Base-by-base conservation (phyloP, 495 filamentous ascomycete species). In the Rhypophila decipiens region DNA sequence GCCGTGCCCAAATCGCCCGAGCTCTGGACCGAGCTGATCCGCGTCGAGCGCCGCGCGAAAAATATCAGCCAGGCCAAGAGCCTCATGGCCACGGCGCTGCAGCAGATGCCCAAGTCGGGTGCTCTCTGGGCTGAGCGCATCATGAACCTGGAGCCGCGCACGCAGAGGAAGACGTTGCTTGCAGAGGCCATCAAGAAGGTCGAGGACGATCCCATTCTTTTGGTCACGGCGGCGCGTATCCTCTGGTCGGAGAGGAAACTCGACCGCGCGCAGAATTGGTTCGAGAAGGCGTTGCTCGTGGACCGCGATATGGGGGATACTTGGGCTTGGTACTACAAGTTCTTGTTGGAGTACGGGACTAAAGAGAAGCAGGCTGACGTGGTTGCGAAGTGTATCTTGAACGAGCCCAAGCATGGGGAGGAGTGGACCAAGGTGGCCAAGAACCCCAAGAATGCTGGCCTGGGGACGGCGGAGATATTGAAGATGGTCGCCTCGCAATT, bases 261-360 rank as follows among this genome's bases (percentile, higher is more conserved):
- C 19, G 90, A 96, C 49, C 90, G 95, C 60, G 90, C 94, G 10
- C 80, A 85, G 68, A 90, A 80, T 46, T 98, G 93, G 93, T 97
- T 98, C 59, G 87, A 95, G 71, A 93, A 95, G 69, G 93, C 93
- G 4, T 82, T 95, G 44, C 67, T 95, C 44, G 72, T 89, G 11
- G 88, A 97, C 57, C 76, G 81, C 21, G 90, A 96, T 62, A 64
- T 82, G 24, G 93, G 94, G 24, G 93, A 98, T 70, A 88, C 84
- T 5, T 98, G 93, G 93, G 93, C 88, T 33, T 98, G 91, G 91
- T 98, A 96, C 57, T 93, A 86, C 66, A 94, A 91, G 67, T 98
- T 96, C 59, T 60, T 96, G 55, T 48, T 77, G 51, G 84, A 93
- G 75, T 88, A 98, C 71, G 94, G 94, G 4, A 95, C 86, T 21